These are phyloP conservation scores for Kwoniella pini DNA, from an alignment of 768 basidiomycete species.

Conservation along the genomic window DNA sequence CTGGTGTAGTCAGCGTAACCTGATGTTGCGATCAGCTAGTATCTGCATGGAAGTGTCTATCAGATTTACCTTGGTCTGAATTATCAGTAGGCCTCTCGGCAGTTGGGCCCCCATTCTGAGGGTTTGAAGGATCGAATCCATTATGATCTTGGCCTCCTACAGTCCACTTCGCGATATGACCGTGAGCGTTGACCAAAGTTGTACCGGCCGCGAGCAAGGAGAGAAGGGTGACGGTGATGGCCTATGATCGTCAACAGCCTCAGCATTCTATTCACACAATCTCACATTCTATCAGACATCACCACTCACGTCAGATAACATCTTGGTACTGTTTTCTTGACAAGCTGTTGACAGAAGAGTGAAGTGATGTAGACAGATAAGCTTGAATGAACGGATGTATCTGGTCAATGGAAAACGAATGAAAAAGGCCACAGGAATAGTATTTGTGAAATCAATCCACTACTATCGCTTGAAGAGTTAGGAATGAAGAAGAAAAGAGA, in stretches of 20 bases:
- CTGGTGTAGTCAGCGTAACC: conserved; percentile 22
- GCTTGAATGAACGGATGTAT: neutral
- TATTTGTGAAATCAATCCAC: neutral
- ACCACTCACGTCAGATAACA: too few relatives aligned
- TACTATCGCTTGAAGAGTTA: neutral
- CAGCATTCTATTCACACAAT: too few relatives aligned
- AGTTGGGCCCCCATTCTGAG: conserved; percentile 10
- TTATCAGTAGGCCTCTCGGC: conserved; percentile 20
- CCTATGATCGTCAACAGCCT: too few relatives aligned
- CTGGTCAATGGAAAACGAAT: neutral
- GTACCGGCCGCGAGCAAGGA: conserved; percentile 5
- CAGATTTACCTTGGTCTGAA: conserved; percentile 19
- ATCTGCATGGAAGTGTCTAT: neutral
- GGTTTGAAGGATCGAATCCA: conserved; percentile 29
- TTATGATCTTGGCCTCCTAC: conserved; percentile 12
- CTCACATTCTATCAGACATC: too few relatives aligned
- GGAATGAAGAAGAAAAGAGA: neutral
- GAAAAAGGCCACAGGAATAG: neutral
- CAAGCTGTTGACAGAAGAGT: too few relatives aligned
- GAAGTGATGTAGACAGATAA: too few relatives aligned
- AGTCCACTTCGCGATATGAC: conserved; percentile 12
- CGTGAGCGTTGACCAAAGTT: conserved; percentile 19
- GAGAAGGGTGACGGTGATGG: conserved; percentile 3
- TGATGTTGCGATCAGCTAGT: too few relatives aligned
- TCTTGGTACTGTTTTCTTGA: too few relatives aligned